Evolutionary conservation across 768 basidiomycete species (phyloP).

Genomic region (Phlebiopsis flavidoalba): DNA sequence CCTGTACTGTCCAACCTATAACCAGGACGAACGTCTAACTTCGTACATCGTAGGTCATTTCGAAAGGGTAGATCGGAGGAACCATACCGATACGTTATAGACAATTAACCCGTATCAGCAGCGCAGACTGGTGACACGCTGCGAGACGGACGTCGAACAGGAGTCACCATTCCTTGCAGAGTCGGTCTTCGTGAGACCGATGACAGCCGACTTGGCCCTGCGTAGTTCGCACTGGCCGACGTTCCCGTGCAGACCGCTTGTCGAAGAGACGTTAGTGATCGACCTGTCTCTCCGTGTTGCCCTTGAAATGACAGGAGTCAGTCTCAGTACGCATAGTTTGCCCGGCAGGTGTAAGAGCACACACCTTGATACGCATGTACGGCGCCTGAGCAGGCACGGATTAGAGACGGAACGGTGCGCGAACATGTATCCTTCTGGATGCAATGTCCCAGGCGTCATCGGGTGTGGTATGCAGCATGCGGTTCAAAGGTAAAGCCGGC

Average conservation of each 20-base stretch:
- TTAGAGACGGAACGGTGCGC: constrained; percentile 81
- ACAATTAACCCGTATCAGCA: constrained; percentile 77
- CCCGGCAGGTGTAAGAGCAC: not conserved
- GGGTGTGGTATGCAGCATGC: constrained; percentile 83
- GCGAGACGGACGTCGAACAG: constrained; percentile 81
- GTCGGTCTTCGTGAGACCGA: constrained; percentile 82
- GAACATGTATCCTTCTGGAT: constrained; percentile 83
- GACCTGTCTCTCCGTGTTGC: constrained; percentile 63
- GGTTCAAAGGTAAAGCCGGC: constrained; percentile 80
- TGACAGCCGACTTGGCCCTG: constrained; percentile 71
- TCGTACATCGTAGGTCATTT: not conserved
- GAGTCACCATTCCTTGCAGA: constrained; percentile 83
- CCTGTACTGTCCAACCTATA: constrained; percentile 53
- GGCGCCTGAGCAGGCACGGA: constrained; percentile 83
- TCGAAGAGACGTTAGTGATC: constrained; percentile 79
- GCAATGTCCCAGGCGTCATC: constrained; percentile 78
- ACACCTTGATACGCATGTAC: constrained; percentile 73
- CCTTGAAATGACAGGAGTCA: constrained; percentile 20
- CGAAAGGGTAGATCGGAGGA: constrained; percentile 22
- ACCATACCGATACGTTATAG: constrained; percentile 55
- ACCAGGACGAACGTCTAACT: constrained; percentile 27
- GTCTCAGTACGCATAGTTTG: not conserved
- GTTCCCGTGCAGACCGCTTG: constrained; percentile 80
- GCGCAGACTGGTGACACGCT: constrained; percentile 76
- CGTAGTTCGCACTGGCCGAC: constrained; percentile 83